Evolutionary conservation across 441 rosid species (phyloP).

Genomic region (Euphorbia celastroides): DNA sequence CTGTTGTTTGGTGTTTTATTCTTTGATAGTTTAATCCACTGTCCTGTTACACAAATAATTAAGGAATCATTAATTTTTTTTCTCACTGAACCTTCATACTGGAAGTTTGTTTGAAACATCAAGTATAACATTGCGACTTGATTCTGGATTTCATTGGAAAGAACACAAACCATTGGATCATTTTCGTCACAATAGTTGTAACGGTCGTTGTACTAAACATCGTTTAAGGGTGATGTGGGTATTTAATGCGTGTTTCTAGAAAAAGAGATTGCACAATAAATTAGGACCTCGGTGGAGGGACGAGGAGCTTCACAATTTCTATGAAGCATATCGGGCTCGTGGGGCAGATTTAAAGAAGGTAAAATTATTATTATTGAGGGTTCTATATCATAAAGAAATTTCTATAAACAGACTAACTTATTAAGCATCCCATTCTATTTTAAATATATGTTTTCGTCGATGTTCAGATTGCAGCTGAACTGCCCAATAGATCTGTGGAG

Average conservation of each 20-base stretch:
- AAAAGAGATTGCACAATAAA: slow-evolving; percentile 64
- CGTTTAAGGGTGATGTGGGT: slow-evolving; percentile 5
- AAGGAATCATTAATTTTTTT: not conserved
- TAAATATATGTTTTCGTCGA: slow-evolving; percentile 3
- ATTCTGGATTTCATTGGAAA: slow-evolving; percentile 6
- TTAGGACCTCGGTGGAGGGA: slow-evolving; percentile 87
- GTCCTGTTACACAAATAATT: not conserved
- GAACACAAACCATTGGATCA: not conserved
- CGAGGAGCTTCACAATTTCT: slow-evolving; percentile 74
- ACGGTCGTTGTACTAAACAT: not conserved
- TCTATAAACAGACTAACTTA: not conserved
- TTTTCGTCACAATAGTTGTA: not conserved
- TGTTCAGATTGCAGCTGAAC: slow-evolving; percentile 64
- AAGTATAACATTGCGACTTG: not conserved
- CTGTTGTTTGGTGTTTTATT: not conserved
- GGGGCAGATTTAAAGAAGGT: slow-evolving; percentile 90
- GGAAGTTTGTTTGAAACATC: not conserved
- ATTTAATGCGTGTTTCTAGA: slow-evolving; percentile 24
- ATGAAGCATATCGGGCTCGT: slow-evolving; percentile 67
- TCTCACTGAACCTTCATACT: not conserved
- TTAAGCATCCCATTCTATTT: not conserved
- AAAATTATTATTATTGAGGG: not conserved
- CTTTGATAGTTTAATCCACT: not conserved
- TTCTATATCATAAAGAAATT: too few species aligned
- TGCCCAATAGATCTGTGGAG: slow-evolving; percentile 65